Evolutionary conservation across 2,329 filamentous ascomycete species (phyloP).

Genomic region (Truncatella angustata): DNA sequence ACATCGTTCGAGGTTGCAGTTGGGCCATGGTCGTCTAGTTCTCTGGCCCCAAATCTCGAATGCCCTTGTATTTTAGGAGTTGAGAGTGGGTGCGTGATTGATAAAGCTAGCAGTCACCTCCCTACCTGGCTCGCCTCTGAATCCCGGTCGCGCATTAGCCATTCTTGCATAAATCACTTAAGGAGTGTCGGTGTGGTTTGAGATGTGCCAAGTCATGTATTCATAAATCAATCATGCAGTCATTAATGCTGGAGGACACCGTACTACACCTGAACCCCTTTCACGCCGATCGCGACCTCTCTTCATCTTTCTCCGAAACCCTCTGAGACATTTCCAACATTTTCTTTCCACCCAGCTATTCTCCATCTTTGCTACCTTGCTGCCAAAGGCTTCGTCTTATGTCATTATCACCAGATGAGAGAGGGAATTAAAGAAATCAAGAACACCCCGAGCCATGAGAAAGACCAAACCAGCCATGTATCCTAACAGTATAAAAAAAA

Average conservation of each 20-base stretch:
- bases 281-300: not conserved
- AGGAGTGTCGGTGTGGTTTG: too few relatives aligned
- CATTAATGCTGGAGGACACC: constrained; percentile 5
- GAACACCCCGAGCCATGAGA: not conserved
- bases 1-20: too few relatives aligned
- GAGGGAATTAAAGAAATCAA: not conserved
- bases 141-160: too few relatives aligned
- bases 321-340: not conserved
- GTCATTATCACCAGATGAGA: not conserved
- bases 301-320: not conserved
- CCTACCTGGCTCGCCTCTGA: too few relatives aligned
- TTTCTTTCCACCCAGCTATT: not conserved
- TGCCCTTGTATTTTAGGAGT: too few relatives aligned
- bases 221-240: constrained; percentile 5
- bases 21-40: too few relatives aligned
- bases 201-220: not conserved
- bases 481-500: not conserved
- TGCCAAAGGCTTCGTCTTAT: not conserved
- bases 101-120: too few relatives aligned
- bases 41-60: too few relatives aligned
- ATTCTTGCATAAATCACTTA: not conserved
- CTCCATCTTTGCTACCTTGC: not conserved
- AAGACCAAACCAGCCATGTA: not conserved
- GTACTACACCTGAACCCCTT: not conserved
- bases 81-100: too few relatives aligned